Evolutionary conservation across 768 basidiomycete species (phyloP).

Genomic region (Heimioporus sp.): DNA sequence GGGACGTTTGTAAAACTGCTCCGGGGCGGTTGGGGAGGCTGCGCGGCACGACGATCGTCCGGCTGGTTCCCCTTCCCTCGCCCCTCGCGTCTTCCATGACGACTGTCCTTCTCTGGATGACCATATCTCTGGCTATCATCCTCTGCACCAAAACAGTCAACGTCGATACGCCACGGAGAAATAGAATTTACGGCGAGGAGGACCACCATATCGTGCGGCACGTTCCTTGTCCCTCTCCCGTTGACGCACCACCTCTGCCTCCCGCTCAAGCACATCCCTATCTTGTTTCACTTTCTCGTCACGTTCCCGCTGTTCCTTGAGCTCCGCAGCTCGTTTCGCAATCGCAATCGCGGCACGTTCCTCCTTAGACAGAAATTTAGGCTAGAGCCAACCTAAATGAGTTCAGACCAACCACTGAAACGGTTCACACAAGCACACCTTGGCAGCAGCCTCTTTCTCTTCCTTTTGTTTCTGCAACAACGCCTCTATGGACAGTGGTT

Average conservation of each 20-base stretch:
- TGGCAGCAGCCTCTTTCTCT: constrained; percentile 88
- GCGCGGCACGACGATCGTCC: constrained; percentile 37
- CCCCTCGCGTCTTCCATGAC: constrained; percentile 40
- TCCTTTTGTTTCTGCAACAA: constrained; percentile 83
- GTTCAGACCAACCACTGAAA: not conserved
- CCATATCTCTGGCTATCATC: constrained; percentile 46
- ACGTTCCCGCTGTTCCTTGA: constrained; percentile 65
- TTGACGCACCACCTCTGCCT: constrained; percentile 66
- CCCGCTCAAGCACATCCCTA: constrained; percentile 69
- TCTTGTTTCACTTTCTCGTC: constrained; percentile 61
- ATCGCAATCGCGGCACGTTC: constrained; percentile 89
- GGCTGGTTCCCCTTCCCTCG: constrained; percentile 35
- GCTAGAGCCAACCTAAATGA: constrained; percentile 45
- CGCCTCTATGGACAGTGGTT: constrained; percentile 87
- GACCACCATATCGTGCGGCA: constrained; percentile 39
- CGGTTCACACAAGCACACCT: constrained; percentile 46
- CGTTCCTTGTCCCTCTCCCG: constrained; percentile 43
- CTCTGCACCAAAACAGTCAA: constrained; percentile 34
- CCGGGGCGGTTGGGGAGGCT: constrained; percentile 34
- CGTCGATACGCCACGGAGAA: not conserved
- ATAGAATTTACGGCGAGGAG: constrained; percentile 27
- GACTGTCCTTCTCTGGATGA: constrained; percentile 49
- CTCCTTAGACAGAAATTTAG: constrained; percentile 91
- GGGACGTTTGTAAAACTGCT: constrained; percentile 68
- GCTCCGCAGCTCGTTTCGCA: constrained; percentile 81